Base-by-base conservation (phyloP, 352 stramenopile species). In the Poterioochromonas sp. region DNA sequence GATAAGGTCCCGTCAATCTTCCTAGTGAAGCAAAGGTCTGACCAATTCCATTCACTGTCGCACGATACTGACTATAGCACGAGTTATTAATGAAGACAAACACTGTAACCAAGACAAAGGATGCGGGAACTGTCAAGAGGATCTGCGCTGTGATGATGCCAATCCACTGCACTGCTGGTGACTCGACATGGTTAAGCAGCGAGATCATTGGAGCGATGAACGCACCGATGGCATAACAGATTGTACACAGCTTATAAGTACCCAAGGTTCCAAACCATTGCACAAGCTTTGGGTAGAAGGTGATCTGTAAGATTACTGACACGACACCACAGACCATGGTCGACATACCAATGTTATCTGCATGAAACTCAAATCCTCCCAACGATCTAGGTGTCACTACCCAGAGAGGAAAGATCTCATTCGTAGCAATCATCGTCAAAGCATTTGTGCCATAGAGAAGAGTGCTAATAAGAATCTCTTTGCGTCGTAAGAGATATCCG, bases 51-150 rank as follows among this genome's bases (percentile, higher is more conserved):
- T 74, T 74, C 20, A 53, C 64, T 39, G 12, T 74, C 5, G 35
- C 37, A 3, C 37, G 3, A 32, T 74, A 11, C 3, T 74, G 15
- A 11, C 35, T 3, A 58, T 54, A 53, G 37, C 37, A 74, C 8
- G 64, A 74, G 34, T 74, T 74, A 39, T 74, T 74, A 8, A 74
- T 54, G 0, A 74, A 26, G 0, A 74, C 64, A 37, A 74, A 54
- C 0, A 74, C 40, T 1, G 11, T 32, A 35, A 53, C n/a, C 5
- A 54, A 58, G n/a, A 2, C 12, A 32, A 2, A 54, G 15, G 1
- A 12, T 26, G 8, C 20, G 15, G 37, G 0, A 1, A 74, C 8
- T 2, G 1, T 51, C 15, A 54, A 5, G 15, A 54, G 18, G 3
- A 12, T 1, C 12, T 74, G 34, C 49, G 2, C 53, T 5, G 34